A percentile compares a stretch with the other conserved stretches of the same genome.
phyloP scores from a whole-genome alignment of 1,284 basidiomycete species.

The Naganishia liquefaciens region DNA sequence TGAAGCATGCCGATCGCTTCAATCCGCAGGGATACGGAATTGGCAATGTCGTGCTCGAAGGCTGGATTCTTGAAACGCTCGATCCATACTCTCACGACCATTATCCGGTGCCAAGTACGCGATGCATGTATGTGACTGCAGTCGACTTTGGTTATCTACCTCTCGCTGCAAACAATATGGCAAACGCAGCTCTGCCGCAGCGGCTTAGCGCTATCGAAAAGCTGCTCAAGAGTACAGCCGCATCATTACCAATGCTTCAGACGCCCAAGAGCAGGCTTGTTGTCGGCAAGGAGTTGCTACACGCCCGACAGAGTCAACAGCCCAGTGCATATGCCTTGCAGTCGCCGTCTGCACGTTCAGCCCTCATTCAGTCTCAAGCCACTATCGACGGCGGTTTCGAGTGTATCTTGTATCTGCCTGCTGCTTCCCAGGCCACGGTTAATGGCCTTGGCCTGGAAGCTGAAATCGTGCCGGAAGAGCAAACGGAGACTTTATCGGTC shows the following conservation, averaged over 20 bases:
- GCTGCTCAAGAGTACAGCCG: slow-evolving; percentile 17
- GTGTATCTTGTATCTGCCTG: slow-evolving; percentile 5
- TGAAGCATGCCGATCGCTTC: slow-evolving; percentile 61
- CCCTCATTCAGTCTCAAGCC: slow-evolving; percentile 13
- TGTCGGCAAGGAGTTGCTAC: slow-evolving; percentile 20
- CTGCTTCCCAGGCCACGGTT: too few relatives aligned
- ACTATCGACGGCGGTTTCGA: slow-evolving; percentile 18
- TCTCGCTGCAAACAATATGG: slow-evolving; percentile 79
- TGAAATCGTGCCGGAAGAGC: background rate
- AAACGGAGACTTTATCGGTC: background rate
- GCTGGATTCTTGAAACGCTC: slow-evolving; percentile 94
- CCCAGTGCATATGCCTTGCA: slow-evolving; percentile 6
- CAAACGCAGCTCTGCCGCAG: slow-evolving; percentile 72
- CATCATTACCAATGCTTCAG: slow-evolving; percentile 16
- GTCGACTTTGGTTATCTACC: slow-evolving; percentile 90
- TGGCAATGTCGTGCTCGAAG: slow-evolving; percentile 83
- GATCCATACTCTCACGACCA: slow-evolving; percentile 96
- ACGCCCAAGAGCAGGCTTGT: slow-evolving; percentile 16
- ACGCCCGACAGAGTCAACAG: slow-evolving; percentile 10
- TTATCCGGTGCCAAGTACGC: slow-evolving; percentile 90
- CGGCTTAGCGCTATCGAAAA: slow-evolving; percentile 70
- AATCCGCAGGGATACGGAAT: slow-evolving; percentile 75
- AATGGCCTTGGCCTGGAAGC: too few relatives aligned
- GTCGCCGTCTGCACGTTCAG: background rate
- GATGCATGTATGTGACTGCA: slow-evolving; percentile 82